These are phyloP conservation scores for Monilinia fructigena DNA, from an alignment of 2,329 filamentous ascomycete species.

Conservation along the genomic window DNA sequence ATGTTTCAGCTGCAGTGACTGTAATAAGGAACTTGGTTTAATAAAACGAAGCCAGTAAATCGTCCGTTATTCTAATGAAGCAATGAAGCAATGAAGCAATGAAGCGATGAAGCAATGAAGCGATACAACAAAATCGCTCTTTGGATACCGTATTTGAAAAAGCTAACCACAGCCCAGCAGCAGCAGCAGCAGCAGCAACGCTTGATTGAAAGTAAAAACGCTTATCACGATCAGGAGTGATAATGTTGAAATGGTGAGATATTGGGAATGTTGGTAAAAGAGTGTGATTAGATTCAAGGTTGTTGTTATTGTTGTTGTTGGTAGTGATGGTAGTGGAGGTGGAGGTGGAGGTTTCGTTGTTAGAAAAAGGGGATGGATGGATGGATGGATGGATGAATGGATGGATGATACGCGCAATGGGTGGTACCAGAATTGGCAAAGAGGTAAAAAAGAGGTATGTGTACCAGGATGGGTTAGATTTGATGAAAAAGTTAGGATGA, in stretches of 20 bases:
- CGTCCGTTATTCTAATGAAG: neutral
- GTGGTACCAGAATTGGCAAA: slow-evolving; percentile 11
- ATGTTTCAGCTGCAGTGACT: slow-evolving; percentile 21
- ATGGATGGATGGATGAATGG: neutral
- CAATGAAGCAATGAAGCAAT: slow-evolving; percentile 8
- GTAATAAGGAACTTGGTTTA: slow-evolving; percentile 4
- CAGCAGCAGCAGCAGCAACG: slow-evolving; percentile 13
- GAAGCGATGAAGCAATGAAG: slow-evolving; percentile 2
- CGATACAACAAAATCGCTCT: slow-evolving; percentile 5
- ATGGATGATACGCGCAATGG: slow-evolving; percentile 9
- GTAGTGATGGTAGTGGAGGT: neutral
- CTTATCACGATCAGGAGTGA: slow-evolving; percentile 2
- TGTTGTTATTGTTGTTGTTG: neutral
- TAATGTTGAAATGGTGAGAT: neutral
- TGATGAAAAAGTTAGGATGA: neutral
- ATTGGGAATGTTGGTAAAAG: neutral
- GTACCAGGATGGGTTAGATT: neutral
- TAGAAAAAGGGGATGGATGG: slow-evolving; percentile 7
- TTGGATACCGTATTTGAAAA: neutral
- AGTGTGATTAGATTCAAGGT: neutral
- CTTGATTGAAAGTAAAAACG: neutral
- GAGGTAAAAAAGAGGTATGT: slow-evolving; percentile 1
- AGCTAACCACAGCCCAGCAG: slow-evolving; percentile 24
- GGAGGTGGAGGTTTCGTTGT: slow-evolving; percentile 1
- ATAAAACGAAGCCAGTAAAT: too few relatives aligned